Evolutionary conservation across 2,329 filamentous ascomycete genomes (phyloP), one percentile per base, ranked within the genome.

Genomic region (Cercospora janseana): DNA sequence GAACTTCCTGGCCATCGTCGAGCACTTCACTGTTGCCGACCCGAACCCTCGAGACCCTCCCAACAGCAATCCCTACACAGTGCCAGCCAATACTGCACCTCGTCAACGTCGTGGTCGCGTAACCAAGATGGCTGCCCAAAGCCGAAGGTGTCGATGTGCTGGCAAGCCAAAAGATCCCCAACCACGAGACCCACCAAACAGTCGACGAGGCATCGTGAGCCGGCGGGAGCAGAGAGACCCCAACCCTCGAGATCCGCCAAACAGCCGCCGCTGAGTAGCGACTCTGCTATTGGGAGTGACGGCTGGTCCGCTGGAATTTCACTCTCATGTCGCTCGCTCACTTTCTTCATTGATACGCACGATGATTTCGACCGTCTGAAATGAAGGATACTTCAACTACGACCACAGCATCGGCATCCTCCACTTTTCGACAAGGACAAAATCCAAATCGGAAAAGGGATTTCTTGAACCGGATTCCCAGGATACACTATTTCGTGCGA

Each of bases 281-380:
- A 10, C 4, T 5, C 15, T 29, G 12, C 28, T 37, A 24, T 27
- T 34, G 38, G 21, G 47, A 38, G 47, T 26, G 31, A 37, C 38
- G 47, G 38, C 47, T 37, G 47, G 47, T 13, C 47, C 47, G 47
- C 47, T 44, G 47, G 47, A 41, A 41, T 12, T 23, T 34, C 13
- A 29, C 44, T 46, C 43, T 23, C 24, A 12, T 8, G 27, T 7
- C 27, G 18, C 10, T 45, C 47, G 29, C 35, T 8, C 13, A 6
- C 15, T 50, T 29, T 38, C 38, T 35, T 45, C 35, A 10, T n/a
- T 44, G 13, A 24, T 26, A 13, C 2, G 12, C 23, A 10, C 6
- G 15, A n/a, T 21, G 26, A 26, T 31, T 16, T 38, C 40, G n/a
- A n/a, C n/a, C n/a, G n/a, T n/a, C n/a, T n/a, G n/a, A n/a, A n/a